Conservation (phyloP, 2,329 filamentous ascomycete genomes). For the Orbilia oligospora region DNA sequence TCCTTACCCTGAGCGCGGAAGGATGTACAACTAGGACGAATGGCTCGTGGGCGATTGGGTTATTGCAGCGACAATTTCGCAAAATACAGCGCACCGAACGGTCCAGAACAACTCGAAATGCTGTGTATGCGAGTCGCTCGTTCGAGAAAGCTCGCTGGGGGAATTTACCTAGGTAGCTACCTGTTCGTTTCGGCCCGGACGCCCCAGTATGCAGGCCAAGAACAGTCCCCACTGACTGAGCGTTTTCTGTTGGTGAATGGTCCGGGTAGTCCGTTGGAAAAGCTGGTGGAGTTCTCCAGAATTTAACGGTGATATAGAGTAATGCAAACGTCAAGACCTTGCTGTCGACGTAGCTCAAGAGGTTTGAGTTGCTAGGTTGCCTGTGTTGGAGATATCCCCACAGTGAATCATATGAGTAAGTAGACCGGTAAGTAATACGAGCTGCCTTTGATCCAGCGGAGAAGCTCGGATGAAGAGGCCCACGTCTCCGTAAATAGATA, state of each 20-base stretch:
- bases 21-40: constrained; percentile 13
- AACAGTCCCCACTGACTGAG: constrained; percentile 49
- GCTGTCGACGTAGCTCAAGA: constrained; percentile 21
- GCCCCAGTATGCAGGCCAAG: constrained; percentile 58
- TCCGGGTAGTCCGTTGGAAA: constrained; percentile 27
- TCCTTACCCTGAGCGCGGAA: constrained; percentile 1
- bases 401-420: no score
- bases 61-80: constrained; percentile 15
- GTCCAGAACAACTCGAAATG: constrained; percentile 43
- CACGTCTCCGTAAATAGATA: constrained; percentile 23
- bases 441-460: neutral
- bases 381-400: constrained; percentile 21
- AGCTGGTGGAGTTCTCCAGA: constrained; percentile 51
- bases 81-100: constrained; percentile 46
- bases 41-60: constrained; percentile 34
- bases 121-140: constrained; percentile 32
- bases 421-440: constrained; percentile 15
- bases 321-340: constrained; percentile 26
- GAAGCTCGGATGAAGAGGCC: neutral
- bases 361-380: constrained; percentile 1
- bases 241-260: constrained; percentile 38
- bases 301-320: constrained; percentile 48
- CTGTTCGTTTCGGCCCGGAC: constrained; percentile 58
- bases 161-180: constrained; percentile 39
- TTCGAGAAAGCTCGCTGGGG: constrained; percentile 47